Evolutionary conservation across 768 basidiomycete species (phyloP).

Genomic region (Hericium coralloides): DNA sequence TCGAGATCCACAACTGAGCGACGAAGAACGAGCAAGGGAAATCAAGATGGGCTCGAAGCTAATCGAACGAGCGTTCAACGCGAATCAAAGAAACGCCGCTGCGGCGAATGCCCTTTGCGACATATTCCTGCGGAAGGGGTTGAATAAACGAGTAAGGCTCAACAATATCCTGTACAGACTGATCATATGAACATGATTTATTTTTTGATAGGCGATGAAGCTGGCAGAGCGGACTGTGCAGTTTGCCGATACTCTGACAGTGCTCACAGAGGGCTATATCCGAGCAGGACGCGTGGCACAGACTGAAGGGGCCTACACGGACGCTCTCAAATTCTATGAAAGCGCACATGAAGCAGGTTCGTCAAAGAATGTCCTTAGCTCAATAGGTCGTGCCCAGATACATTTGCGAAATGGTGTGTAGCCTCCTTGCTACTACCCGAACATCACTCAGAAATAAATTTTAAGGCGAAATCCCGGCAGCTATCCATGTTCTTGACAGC

Average conservation of each 20-base stretch:
- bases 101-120: slow-evolving; percentile 81
- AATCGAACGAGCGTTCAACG: slow-evolving; percentile 74
- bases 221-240: slow-evolving; percentile 91
- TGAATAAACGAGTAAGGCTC: slow-evolving; percentile 43
- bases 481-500: slow-evolving; percentile 78
- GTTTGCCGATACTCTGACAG: slow-evolving; percentile 79
- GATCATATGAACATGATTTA: background rate
- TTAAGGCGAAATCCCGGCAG: slow-evolving; percentile 72
- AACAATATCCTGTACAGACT: background rate
- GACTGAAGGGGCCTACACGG: slow-evolving; percentile 50
- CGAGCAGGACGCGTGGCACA: slow-evolving; percentile 78
- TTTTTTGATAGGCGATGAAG: slow-evolving; percentile 61
- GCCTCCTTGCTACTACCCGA: background rate
- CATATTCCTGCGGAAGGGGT: slow-evolving; percentile 65
- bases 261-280: slow-evolving; percentile 82
- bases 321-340: slow-evolving; percentile 66
- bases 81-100: slow-evolving; percentile 67
- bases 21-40: slow-evolving; percentile 51
- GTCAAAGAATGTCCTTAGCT: slow-evolving; percentile 67
- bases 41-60: slow-evolving; percentile 61
- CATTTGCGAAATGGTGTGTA: slow-evolving; percentile 72
- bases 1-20: slow-evolving; percentile 55
- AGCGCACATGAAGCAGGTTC: slow-evolving; percentile 53
- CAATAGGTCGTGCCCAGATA: slow-evolving; percentile 81
- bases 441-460: background rate